Base-by-base conservation (phyloP, 2,329 filamentous ascomycete genomes). In the Pezicula carpinea region DNA sequence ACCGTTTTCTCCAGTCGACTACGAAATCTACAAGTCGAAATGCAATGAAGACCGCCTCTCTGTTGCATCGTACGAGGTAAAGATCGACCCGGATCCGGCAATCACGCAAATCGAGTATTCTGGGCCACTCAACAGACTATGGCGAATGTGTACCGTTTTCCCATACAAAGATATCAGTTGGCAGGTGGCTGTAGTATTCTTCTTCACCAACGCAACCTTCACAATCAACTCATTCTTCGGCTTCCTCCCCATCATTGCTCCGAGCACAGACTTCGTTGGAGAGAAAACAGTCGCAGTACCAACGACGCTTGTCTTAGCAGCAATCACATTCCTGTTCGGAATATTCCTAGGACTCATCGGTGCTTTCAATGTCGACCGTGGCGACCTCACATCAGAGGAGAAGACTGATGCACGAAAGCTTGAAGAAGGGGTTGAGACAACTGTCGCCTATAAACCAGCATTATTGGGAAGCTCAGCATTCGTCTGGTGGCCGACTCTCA, bases 351-450 rank as follows among this genome's bases (percentile, higher is more conserved):
- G 35, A 19, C 34, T 46, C 6, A 6, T 46, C 8, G 43, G 19
- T 17, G 43, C 43, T 6, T 46, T 46, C 34, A 46, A 46, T 17
- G 32, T 39, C 8, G 43, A 46, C 18, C 34, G 43, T 8, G 43
- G 43, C 13, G 36, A 21, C 1, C 17, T 31, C n/a, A 23, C n/a
- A 11, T 10, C 18, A 5, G 26, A 39, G 10, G 40, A 43, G 10
- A 29, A 46, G 31, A 14, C 17, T 11, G 32, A 46, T n/a, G 18
- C 15, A 15, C 14, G 34, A 13, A 46, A 39, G 35, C 17, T 31
- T 10, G 38, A 40, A 13, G 18, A 23, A 26, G 43, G 35, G 11
- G 17, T 13, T 18, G 7, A n/a, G n/a, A 17, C 17, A 15, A 22
- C 43, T 14, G 43, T 32, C 38, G 19, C 10, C 11, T 46, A 46